Base-by-base conservation (phyloP, 495 filamentous ascomycete species). In the Talaromyces adpressus region DNA sequence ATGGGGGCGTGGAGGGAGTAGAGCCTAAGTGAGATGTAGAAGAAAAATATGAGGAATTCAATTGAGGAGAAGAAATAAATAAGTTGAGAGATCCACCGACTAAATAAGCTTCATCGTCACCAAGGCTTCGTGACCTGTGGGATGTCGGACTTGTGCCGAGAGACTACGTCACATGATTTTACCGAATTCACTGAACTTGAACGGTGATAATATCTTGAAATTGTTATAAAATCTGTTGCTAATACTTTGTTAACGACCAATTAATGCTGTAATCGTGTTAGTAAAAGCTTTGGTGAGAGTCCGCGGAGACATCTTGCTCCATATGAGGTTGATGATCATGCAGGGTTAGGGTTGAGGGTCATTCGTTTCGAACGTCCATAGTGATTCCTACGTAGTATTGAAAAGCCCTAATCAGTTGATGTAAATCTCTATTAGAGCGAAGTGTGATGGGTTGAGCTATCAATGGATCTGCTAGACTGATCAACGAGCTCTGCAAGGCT, bases 91-190 rank as follows among this genome's bases (percentile, higher is more conserved):
- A 49, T 49, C 45, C 45, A 49, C 45, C 45, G 45, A 49, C 16
- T 20, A 49, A 4, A 49, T 9, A 49, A 49, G 45, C 5, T 49
- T 3, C 45, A 18, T 49, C 45, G 18, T 49, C 16, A 9, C 45
- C n/a, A 49, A 49, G 9, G 6, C 29, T 30, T 30, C 29, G 29
- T 30, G 29, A 30, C 11, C 2, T 3, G 36, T 16, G 36, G 45
- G n/a, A 49, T 18, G 52, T 56, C 52, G 52, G 52, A 56, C 52
- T 56, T 56, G 20, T 4, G 22, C 52, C 52, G 52, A 56, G 23
- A 56, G 0, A 29, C 52, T 29, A 16, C 52, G 52, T 56, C 52
- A 56, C 52, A 56, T 56, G 52, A 56, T 56, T 56, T 45, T 41
- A 0, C 5, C 12, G 32, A n/a, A n/a, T 6, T 23, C 4, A 23